Conservation (phyloP, 202 grass and related monocot species). For the Miscanthus sacchariflorus region DNA sequence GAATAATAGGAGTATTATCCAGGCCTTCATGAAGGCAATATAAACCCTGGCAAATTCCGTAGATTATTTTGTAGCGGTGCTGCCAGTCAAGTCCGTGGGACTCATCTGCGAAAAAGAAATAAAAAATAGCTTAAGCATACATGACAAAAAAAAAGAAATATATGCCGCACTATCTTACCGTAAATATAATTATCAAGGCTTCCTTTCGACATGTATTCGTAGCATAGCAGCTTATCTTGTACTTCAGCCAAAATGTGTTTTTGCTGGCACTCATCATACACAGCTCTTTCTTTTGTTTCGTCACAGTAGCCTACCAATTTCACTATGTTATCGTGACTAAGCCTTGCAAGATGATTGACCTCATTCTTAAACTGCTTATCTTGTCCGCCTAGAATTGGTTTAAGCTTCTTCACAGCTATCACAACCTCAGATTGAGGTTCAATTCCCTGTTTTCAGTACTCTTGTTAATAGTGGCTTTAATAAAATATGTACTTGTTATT, state of each 20-base stretch:
- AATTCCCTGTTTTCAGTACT: not conserved
- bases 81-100: not conserved
- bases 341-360: not conserved
- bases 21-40: not conserved
- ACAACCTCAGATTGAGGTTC: not conserved
- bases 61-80: not conserved
- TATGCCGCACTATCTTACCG: not conserved
- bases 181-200: not conserved
- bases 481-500: not conserved
- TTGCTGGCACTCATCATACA: not conserved
- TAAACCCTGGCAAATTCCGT: not conserved
- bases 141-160: too few species aligned
- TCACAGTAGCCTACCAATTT: not conserved
- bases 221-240: not conserved
- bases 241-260: not conserved
- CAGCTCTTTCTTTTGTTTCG: not conserved
- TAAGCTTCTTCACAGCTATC: slow-evolving; percentile 13
- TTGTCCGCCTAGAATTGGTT: not conserved
- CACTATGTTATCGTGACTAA: not conserved
- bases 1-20: not conserved
- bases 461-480: not conserved
- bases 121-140: not conserved
- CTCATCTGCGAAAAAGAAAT: not conserved
- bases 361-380: slow-evolving; percentile 10
- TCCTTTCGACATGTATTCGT: not conserved